Conservation (phyloP, 75 land plant genomes). For the Sequoiadendron giganteum region DNA sequence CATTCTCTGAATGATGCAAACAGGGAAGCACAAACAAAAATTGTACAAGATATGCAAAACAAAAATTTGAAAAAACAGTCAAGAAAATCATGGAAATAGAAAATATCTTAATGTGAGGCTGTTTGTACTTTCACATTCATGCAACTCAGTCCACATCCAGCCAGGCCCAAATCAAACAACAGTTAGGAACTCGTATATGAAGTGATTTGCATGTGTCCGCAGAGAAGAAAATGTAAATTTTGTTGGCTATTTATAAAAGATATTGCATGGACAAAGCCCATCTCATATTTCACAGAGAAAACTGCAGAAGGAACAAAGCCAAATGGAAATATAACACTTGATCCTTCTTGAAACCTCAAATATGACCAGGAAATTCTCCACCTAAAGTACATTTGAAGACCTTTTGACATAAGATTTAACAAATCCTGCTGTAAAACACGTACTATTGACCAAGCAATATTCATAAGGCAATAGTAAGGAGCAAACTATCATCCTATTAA, state of each 20-base stretch:
- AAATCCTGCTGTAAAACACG: neutral
- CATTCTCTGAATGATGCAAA: slow-evolving; percentile 3
- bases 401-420: neutral
- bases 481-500: no score
- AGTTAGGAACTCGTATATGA: neutral
- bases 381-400: neutral
- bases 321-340: neutral
- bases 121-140: neutral
- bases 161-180: neutral
- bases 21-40: neutral
- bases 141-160: neutral
- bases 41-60: neutral
- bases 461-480: no score
- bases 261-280: neutral
- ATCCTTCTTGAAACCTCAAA: neutral
- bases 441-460: no score
- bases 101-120: neutral
- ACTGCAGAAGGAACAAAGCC: neutral
- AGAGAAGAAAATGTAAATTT: neutral
- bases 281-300: neutral
- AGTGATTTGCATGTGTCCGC: neutral
- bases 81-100: neutral
- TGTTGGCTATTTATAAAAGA: neutral
- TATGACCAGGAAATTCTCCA: neutral
- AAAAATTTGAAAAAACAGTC: neutral